Evolutionary conservation across 2,329 filamentous ascomycete species (phyloP).

Genomic region (Neopestalotiopsis sp.): DNA sequence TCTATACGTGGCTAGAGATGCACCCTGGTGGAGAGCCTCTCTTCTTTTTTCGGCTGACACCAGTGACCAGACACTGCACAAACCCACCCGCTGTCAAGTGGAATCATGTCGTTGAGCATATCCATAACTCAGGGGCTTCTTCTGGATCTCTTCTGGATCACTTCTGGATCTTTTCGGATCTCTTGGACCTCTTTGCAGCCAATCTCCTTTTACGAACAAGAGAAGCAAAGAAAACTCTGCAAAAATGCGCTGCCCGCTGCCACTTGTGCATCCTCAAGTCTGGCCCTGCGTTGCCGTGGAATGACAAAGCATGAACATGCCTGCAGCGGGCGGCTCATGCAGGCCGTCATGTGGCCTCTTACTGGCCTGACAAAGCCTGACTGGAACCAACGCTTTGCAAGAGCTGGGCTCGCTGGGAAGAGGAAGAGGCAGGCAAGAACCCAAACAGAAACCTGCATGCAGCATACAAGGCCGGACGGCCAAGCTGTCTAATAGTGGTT

Average conservation of each 20-base stretch:
- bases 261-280: neutral
- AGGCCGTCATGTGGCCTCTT: too few relatives aligned
- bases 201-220: neutral
- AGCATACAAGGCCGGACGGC: neutral
- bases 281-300: neutral
- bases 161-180: neutral
- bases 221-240: neutral
- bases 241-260: neutral
- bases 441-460: neutral
- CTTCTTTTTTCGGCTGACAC: neutral
- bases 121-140: conserved; percentile 4
- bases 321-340: neutral
- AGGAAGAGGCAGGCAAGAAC: too few relatives aligned
- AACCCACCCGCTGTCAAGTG: conserved; percentile 1
- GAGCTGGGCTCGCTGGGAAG: too few relatives aligned
- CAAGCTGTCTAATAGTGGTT: neutral
- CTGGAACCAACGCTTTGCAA: too few relatives aligned
- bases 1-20: conserved; percentile 1
- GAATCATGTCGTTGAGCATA: neutral
- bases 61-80: neutral
- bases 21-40: neutral
- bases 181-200: neutral
- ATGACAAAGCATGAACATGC: neutral
- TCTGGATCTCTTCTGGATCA: neutral
- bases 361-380: too few relatives aligned